phyloP scores from a whole-genome alignment of 331 rosid genomes.

The Dryas integrifolia region DNA sequence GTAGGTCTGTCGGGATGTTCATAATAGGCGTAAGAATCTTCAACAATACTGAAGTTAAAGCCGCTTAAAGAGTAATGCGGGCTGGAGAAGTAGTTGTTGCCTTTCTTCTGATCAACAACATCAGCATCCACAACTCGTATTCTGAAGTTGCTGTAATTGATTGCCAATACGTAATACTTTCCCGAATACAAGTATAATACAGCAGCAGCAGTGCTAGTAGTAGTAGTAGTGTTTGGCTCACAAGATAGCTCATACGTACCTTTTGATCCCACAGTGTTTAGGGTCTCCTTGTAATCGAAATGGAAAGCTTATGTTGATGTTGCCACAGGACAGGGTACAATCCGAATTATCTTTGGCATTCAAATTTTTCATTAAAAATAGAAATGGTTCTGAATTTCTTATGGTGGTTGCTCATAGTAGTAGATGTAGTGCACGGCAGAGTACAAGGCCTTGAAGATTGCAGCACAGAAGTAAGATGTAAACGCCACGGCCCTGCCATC shows the following conservation, averaged over 20 bases:
- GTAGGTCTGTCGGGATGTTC: too few relatives aligned
- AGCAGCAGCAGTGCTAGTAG: not conserved
- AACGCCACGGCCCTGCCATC: slow-evolving; percentile 22
- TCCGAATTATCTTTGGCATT: not conserved
- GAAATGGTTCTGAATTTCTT: too few relatives aligned
- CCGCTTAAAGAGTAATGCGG: not conserved
- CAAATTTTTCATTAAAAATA: too few relatives aligned
- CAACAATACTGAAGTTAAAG: not conserved
- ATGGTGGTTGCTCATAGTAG: too few relatives aligned
- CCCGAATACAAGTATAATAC: not conserved
- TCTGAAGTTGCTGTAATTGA: slow-evolving; percentile 32
- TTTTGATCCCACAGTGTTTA: not conserved
- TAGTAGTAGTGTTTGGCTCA: slow-evolving; percentile 7
- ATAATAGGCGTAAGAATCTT: too few relatives aligned
- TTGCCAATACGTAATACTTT: slow-evolving; percentile 26
- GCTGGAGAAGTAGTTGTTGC: slow-evolving; percentile 9
- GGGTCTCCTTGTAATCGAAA: slow-evolving; percentile 30
- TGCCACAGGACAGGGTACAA: slow-evolving; percentile 29
- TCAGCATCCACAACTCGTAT: slow-evolving; percentile 29
- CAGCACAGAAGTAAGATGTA: slow-evolving; percentile 27
- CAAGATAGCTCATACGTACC: slow-evolving; percentile 26
- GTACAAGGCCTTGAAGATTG: too few relatives aligned
- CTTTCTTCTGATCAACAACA: slow-evolving; percentile 1
- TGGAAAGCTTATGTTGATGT: slow-evolving; percentile 24
- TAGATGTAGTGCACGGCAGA: too few relatives aligned